A percentile compares a stretch with the other conserved stretches of the same genome.
Evolutionary conservation across 805 yeast species (phyloP).

Genomic region (Metschnikowia vanudenii): DNA sequence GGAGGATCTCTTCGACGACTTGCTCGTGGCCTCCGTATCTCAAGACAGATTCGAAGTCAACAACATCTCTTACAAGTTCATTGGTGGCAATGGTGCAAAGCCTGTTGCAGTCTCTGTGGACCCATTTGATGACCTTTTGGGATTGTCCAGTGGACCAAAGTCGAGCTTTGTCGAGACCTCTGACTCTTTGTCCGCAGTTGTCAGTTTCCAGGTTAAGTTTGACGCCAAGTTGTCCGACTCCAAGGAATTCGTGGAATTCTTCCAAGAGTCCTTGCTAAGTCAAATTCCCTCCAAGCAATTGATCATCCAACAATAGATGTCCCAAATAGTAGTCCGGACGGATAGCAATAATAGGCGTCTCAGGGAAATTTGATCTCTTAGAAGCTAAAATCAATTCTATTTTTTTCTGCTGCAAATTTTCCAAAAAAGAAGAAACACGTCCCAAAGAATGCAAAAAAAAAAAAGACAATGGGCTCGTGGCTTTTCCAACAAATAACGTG

Average conservation of each 20-base stretch:
- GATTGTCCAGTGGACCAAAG: slow-evolving; percentile 17
- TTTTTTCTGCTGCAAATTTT: background rate
- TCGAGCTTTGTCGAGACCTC: slow-evolving; percentile 6
- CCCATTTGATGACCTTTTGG: slow-evolving; percentile 37
- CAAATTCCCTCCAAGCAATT: slow-evolving; percentile 30
- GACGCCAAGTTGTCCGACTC: slow-evolving; percentile 36
- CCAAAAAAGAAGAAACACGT: too few species aligned
- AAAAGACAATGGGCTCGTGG: background rate
- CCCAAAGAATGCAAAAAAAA: background rate
- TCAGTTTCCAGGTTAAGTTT: slow-evolving; percentile 35
- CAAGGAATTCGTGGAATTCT: slow-evolving; percentile 33
- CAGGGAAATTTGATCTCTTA: background rate
- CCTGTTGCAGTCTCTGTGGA: slow-evolving; percentile 4
- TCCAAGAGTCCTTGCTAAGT: slow-evolving; percentile 33
- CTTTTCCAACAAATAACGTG: background rate
- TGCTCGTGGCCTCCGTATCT: slow-evolving; percentile 36
- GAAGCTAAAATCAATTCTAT: too few species aligned
- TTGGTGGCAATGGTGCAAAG: slow-evolving; percentile 11
- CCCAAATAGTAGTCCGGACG: background rate
- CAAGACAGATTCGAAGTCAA: slow-evolving; percentile 36
- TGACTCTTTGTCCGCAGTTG: slow-evolving; percentile 22
- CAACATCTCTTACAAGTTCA: slow-evolving; percentile 28
- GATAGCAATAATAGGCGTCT: background rate
- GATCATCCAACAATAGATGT: slow-evolving; percentile 15
- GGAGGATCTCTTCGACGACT: slow-evolving; percentile 38